Percentiles rank a stretch among this genome's conserved stretches.
These are phyloP conservation scores for Mycena belliarum DNA, from an alignment of 768 basidiomycete genomes.

Conservation along the genomic window DNA sequence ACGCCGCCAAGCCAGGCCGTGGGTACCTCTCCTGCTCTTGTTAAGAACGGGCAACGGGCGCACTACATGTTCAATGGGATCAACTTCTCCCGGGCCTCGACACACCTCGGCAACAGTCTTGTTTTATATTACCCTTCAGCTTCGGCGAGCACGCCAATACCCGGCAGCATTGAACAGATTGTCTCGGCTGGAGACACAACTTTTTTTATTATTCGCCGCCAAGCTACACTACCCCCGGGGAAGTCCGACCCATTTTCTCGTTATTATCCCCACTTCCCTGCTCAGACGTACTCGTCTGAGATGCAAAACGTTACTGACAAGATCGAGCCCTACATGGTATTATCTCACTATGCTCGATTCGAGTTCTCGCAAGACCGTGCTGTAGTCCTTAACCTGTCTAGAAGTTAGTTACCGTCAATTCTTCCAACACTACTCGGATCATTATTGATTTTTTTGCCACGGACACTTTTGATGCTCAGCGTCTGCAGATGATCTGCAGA, in stretches of 20 bases:
- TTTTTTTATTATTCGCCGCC: conserved; percentile 8
- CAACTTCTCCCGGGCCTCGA: conserved; percentile 16
- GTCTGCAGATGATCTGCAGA: conserved; percentile 8
- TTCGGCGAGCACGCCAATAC: conserved; percentile 5
- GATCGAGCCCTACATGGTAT: conserved; percentile 2
- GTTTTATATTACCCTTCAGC: conserved; percentile 18
- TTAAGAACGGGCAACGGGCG: conserved; percentile 11
- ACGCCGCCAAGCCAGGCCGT: conserved; percentile 1
- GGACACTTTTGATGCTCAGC: conserved; percentile 6
- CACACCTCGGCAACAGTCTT: conserved; percentile 18
- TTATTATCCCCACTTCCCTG: conserved; percentile 17
- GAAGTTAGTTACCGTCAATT: neutral
- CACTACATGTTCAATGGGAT: conserved; percentile 6
- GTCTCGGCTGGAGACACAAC: conserved; percentile 1
- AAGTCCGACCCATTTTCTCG: conserved; percentile 13
- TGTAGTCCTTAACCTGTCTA: conserved; percentile 16
- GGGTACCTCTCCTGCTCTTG: conserved; percentile 9
- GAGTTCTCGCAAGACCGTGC: conserved; percentile 14
- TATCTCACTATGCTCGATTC: conserved; percentile 16
- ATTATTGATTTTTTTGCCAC: too few species aligned
- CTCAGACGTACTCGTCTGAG: conserved; percentile 15
- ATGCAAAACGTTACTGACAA: conserved; percentile 11
- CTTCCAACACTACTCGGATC: neutral
- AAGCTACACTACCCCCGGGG: conserved; percentile 6
- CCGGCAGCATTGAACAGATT: conserved; percentile 16